Evolutionary conservation across 2,329 filamentous ascomycete genomes (phyloP), one percentile per base, ranked within the genome.

Genomic region (Hirsutella minnesotensis): DNA sequence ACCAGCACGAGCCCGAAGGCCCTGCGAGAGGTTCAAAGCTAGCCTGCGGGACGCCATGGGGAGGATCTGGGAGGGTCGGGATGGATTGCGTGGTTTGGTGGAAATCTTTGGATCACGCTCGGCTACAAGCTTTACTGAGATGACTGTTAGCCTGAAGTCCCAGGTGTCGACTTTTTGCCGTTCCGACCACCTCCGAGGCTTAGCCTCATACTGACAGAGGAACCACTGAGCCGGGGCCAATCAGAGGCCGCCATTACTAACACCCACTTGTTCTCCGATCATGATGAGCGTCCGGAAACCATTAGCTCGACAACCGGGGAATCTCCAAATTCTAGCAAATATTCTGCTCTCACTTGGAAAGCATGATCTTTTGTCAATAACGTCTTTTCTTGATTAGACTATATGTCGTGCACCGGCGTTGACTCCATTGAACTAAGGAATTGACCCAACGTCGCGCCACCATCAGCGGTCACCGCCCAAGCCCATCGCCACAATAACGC

Each of bases 1-100:
- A 68, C 85, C 84, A 69, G 84, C 77, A 68, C 87, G 86, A 73
- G 74, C 86, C 75, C 88, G 86, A 70, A 95, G 75, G 70, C 85
- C 84, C 73, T 86, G 82, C 69, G 87, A 79, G 63, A 96, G 80
- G 75, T 89, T 94, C 70, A 94, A 79, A 75, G 89, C 89, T 73
- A 96, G 81, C 82, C 88, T 86, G 79, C 89, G 81, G 70, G 90
- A 95, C 74, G 90, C 90, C 90, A 96, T 95, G 68, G 68, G 62
- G 64, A 65, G 66, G 62, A 63, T 66, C 70, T 67, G 63, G 63
- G 66, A 62, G 63, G 66, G 67, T 65, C 62, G 60, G 58, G 59
- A 56, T 58, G 60, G 60, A 61, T 63, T 75, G 72, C 73, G 72
- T 68, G 68, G 69, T 75, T 74, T 73, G 69, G 27, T 70, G 68